Evolutionary conservation across 2,329 filamentous ascomycete species (phyloP), one percentile per base, ranked within the genome.

Genomic region (Cadophora sp.): DNA sequence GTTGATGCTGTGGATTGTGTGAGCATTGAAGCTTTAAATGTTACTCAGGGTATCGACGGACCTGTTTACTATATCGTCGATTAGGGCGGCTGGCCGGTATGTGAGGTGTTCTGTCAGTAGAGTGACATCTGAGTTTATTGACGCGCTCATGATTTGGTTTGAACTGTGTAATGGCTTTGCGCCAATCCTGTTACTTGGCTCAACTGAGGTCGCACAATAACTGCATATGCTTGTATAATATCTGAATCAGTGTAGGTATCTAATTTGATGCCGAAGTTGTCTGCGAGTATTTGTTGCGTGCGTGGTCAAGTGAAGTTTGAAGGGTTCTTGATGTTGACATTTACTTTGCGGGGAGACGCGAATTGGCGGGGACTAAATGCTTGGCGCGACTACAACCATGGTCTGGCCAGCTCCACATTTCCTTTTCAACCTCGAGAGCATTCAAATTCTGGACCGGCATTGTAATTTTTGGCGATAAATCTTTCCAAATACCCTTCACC

Each of bases 1-100:
- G 83, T 98, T 99, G 80, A 97, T 89, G 65, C 91, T 92, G 84
- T 98, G 97, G 83, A 98, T 97, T 75, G 98, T 94, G 81, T 98
- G 95, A 87, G 34, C 29, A 26, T 11, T 43, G n/a, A 26, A n/a
- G 1, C 4, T 34, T 34, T 12, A 14, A 6, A 8, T 1, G 24
- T 6, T 58, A 24, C 8, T 12, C 19, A n/a, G 3, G 7, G 16
- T 16, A 34, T 29, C 14, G 4, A 48, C 50, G 34, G 3, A 58
- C 62, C 62, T 64, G 37, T 64, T 64, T 27, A 64, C 51, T 29
- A 64, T 56, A 24, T 64, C 62, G 19, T 64, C 62, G 1, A 64
- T 64, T 22, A 64, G 55, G 22, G 62, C 62, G 73, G 97, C 88
- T 31, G 95, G 96, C 1, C 96, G 95, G 76, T 97, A 97, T 72